These are phyloP conservation scores for Populus tomentosa DNA, from an alignment of 441 rosid species.

Conservation along the genomic window DNA sequence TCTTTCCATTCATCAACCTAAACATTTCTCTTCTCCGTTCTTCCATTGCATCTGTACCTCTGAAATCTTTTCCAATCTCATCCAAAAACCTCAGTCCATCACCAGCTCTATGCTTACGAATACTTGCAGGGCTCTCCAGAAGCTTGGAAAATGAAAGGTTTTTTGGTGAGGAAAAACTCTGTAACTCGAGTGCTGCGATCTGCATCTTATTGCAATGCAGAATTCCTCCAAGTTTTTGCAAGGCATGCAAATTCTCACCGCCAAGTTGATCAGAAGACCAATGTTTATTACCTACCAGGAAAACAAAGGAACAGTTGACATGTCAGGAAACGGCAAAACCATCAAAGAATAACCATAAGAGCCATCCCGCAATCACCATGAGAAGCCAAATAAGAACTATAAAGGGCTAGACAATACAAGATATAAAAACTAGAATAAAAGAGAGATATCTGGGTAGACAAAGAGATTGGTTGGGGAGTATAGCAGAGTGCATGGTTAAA, in stretches of 20 bases:
- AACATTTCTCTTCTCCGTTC: neutral
- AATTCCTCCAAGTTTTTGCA: slow-evolving; percentile 14
- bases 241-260: neutral
- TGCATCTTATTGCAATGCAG: slow-evolving; percentile 9
- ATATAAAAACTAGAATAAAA: neutral
- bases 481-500: slow-evolving; percentile 3
- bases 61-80: neutral
- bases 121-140: slow-evolving; percentile 7
- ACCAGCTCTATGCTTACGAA: neutral
- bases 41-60: neutral
- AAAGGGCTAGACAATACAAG: neutral
- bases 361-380: neutral
- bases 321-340: neutral
- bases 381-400: neutral
- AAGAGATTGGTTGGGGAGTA: neutral
- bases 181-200: slow-evolving; percentile 9
- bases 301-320: neutral
- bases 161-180: neutral
- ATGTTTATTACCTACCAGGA: slow-evolving; percentile 3
- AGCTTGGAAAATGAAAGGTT: slow-evolving; percentile 8
- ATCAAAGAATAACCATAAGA: neutral
- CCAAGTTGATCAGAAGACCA: neutral
- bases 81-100: neutral
- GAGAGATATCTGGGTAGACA: neutral
- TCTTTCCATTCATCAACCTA: neutral